These are phyloP conservation scores for Penicillium sp. DNA, from an alignment of 2,329 filamentous ascomycete genomes.

Conservation along the genomic window DNA sequence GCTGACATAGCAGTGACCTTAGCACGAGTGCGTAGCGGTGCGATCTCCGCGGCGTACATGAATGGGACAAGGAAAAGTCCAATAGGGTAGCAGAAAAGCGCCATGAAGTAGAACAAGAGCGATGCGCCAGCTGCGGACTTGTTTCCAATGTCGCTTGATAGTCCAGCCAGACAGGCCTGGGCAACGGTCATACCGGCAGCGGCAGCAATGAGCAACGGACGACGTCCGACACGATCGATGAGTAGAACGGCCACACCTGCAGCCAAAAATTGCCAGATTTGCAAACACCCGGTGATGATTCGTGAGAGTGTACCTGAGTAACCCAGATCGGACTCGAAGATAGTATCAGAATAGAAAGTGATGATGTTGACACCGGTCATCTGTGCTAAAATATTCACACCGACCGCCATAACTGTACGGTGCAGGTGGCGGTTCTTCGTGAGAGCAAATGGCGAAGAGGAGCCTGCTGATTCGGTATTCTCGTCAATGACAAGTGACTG, in stretches of 20 bases:
- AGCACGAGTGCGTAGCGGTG: constrained; percentile 42
- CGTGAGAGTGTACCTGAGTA: constrained; percentile 23
- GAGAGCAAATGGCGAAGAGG: constrained; percentile 21
- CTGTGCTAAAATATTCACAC: constrained; percentile 30
- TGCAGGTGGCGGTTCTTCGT: constrained; percentile 28
- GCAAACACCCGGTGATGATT: constrained; percentile 28
- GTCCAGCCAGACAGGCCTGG: constrained; percentile 16
- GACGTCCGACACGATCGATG: constrained; percentile 41
- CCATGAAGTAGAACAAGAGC: constrained; percentile 59
- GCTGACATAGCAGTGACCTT: constrained; percentile 59
- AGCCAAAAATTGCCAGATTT: constrained; percentile 27
- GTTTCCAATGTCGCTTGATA: constrained; percentile 36
- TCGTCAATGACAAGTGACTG: constrained; percentile 39
- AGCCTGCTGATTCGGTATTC: constrained; percentile 4
- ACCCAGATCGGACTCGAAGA: constrained; percentile 27
- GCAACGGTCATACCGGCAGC: constrained; percentile 21
- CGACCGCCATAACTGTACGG: constrained; percentile 25
- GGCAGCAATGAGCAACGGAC: constrained; percentile 34
- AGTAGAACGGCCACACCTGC: constrained; percentile 23
- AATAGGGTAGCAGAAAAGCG: constrained; percentile 61
- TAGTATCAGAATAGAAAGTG: constrained; percentile 34
- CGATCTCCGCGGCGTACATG: constrained; percentile 60
- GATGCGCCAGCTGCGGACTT: constrained; percentile 51
- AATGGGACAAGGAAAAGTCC: constrained; percentile 61
- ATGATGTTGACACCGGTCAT: constrained; percentile 35